Evolutionary conservation across 2,329 filamentous ascomycete species (phyloP).

Genomic region (Botrytis elliptica): DNA sequence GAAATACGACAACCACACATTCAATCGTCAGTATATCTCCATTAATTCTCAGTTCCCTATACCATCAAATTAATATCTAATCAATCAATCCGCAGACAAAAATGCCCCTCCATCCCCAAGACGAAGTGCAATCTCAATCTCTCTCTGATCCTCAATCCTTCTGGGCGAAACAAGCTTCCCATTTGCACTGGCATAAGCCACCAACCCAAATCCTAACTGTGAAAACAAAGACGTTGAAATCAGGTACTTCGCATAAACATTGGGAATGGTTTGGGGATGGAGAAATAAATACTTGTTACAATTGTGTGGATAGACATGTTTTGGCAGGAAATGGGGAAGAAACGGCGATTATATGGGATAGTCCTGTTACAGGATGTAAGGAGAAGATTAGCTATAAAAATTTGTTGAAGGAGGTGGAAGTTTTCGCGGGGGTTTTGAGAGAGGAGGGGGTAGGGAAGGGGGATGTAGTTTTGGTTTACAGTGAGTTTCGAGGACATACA

Average conservation of each 20-base stretch:
- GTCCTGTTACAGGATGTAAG: slow-evolving; percentile 74
- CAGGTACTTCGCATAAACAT: slow-evolving; percentile 63
- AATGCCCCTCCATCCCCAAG: slow-evolving; percentile 38
- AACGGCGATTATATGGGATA: slow-evolving; percentile 83
- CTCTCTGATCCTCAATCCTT: slow-evolving; percentile 69
- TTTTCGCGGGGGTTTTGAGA: slow-evolving; percentile 75
- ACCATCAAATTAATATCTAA: background rate
- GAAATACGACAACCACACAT: background rate
- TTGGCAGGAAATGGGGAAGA: slow-evolving; percentile 69
- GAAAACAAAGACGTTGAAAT: slow-evolving; percentile 61
- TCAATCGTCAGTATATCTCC: background rate
- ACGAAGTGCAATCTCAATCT: slow-evolving; percentile 47
- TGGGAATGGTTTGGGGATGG: slow-evolving; percentile 93
- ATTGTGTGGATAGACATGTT: slow-evolving; percentile 90
- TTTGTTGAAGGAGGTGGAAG: slow-evolving; percentile 76
- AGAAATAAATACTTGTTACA: slow-evolving; percentile 87
- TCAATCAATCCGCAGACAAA: background rate
- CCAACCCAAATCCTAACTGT: slow-evolving; percentile 62
- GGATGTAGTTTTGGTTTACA: slow-evolving; percentile 88
- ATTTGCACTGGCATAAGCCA: slow-evolving; percentile 77
- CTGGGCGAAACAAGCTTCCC: slow-evolving; percentile 72
- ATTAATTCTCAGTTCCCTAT: background rate
- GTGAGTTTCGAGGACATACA: slow-evolving; percentile 48
- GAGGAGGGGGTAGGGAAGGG: slow-evolving; percentile 81
- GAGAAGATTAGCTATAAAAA: slow-evolving; percentile 71